phyloP scores from a whole-genome alignment of 1,139 yeast species.

The Magnusiomyces fungicola region DNA sequence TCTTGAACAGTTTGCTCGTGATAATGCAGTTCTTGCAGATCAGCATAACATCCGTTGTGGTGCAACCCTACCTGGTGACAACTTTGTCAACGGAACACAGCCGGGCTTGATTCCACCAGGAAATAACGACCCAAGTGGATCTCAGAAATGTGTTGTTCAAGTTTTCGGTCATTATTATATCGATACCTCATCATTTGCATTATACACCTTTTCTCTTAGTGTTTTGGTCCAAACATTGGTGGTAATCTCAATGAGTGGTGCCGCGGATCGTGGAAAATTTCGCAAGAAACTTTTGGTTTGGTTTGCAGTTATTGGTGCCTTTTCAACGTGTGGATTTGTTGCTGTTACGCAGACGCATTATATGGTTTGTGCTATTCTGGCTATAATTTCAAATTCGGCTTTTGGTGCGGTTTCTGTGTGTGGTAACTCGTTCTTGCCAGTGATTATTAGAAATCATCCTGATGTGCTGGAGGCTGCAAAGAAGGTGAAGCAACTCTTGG shows the following conservation, averaged over 20 bases:
- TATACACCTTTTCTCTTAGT: constrained; percentile 58
- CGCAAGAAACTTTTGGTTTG: constrained; percentile 45
- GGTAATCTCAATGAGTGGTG: constrained; percentile 62
- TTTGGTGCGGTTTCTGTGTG: constrained; percentile 70
- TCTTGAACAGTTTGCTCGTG: constrained; percentile 58
- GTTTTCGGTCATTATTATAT: constrained; percentile 43
- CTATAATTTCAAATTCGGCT: constrained; percentile 55
- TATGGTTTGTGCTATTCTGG: constrained; percentile 48
- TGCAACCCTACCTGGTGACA: constrained; percentile 16
- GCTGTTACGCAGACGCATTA: constrained; percentile 40
- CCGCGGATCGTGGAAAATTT: constrained; percentile 49
- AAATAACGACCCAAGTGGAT: constrained; percentile 16
- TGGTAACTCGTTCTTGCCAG: constrained; percentile 64
- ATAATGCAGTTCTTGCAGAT: constrained; percentile 18
- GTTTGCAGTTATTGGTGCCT: constrained; percentile 51
- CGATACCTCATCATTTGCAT: constrained; percentile 61
- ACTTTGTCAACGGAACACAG: background rate
- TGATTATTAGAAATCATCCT: constrained; percentile 39
- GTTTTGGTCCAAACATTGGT: constrained; percentile 57
- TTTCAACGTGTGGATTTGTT: constrained; percentile 43
- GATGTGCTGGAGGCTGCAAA: constrained; percentile 12
- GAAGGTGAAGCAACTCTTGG: constrained; percentile 2
- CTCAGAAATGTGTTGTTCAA: constrained; percentile 37
- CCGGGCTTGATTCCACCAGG: constrained; percentile 11
- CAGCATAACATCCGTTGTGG: constrained; percentile 3